Evolutionary conservation across 495 filamentous ascomycete genomes (phyloP).

Genomic region (Neurospora sublineolata): DNA sequence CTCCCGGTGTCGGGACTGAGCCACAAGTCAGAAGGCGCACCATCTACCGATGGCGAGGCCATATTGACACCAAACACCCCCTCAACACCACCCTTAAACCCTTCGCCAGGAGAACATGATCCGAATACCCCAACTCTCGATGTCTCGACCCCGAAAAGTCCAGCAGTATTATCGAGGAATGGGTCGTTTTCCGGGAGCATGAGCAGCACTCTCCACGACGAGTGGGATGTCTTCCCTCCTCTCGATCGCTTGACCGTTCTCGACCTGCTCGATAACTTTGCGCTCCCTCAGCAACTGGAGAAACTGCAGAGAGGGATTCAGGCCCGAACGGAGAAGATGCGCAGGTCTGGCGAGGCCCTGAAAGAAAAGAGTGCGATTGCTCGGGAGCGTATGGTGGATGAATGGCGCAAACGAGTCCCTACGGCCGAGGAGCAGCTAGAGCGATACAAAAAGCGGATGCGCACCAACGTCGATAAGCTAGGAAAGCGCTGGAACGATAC

Average conservation of each 20-base stretch:
- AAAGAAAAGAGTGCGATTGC: slow-evolving; percentile 34
- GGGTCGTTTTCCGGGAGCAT: slow-evolving; percentile 54
- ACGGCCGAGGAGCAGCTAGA: slow-evolving; percentile 86
- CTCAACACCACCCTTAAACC: slow-evolving; percentile 25
- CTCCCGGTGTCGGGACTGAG: slow-evolving; percentile 17
- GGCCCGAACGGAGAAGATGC: slow-evolving; percentile 74
- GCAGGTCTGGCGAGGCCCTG: slow-evolving; percentile 67
- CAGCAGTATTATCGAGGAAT: slow-evolving; percentile 49
- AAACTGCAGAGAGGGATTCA: slow-evolving; percentile 69
- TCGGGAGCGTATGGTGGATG: slow-evolving; percentile 67
- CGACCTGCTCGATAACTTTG: slow-evolving; percentile 87
- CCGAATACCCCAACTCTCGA: slow-evolving; percentile 33
- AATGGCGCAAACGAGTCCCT: slow-evolving; percentile 73
- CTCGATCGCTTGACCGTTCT: slow-evolving; percentile 87
- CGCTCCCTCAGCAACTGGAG: slow-evolving; percentile 78
- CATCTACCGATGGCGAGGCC: slow-evolving; percentile 32
- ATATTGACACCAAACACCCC: slow-evolving; percentile 31
- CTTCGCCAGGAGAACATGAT: slow-evolving; percentile 29
- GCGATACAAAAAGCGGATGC: slow-evolving; percentile 80
- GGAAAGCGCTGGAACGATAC: slow-evolving; percentile 79
- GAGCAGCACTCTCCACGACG: slow-evolving; percentile 71
- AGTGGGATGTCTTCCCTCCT: slow-evolving; percentile 76
- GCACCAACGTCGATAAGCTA: slow-evolving; percentile 73
- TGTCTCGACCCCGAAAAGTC: slow-evolving; percentile 33
- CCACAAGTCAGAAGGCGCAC: slow-evolving; percentile 27